Conservation (phyloP, 495 filamentous ascomycete genomes). For the Neurospora discreta region DNA sequence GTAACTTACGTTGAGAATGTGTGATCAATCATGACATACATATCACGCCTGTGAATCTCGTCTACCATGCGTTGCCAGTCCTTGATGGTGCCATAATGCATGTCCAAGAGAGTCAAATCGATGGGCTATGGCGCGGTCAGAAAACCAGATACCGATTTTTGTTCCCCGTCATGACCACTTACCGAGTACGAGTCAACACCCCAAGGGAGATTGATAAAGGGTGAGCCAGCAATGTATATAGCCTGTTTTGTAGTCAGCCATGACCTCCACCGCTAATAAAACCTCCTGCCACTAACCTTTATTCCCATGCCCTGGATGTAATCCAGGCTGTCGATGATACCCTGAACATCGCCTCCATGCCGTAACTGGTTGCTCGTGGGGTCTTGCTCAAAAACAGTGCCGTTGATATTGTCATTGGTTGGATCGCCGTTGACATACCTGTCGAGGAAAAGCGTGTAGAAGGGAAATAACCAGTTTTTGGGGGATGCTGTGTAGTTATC, state of each 20-base stretch:
- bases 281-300: conserved; percentile 19
- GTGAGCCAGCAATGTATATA: conserved; percentile 56
- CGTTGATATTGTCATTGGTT: conserved; percentile 60
- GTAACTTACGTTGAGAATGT: conserved; percentile 46
- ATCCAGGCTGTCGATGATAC: conserved; percentile 54
- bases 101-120: conserved; percentile 43
- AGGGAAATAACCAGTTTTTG: conserved; percentile 56
- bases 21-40: conserved; percentile 66
- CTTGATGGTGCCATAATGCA: conserved; percentile 30
- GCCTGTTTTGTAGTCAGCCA: conserved; percentile 28
- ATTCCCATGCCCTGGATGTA: conserved; percentile 68
- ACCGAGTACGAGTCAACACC: conserved; percentile 47
- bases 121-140: conserved; percentile 29
- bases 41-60: conserved; percentile 56
- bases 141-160: background rate
- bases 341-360: conserved; percentile 57
- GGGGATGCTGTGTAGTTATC: conserved; percentile 50
- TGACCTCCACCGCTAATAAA: no score
- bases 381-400: conserved; percentile 60
- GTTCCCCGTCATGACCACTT: background rate
- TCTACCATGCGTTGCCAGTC: conserved; percentile 52
- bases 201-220: conserved; percentile 26
- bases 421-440: conserved; percentile 61
- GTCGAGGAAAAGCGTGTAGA: conserved; percentile 59
- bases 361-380: conserved; percentile 54